These are phyloP conservation scores for Suhomyces kunorum DNA, from an alignment of 1,139 yeast species.

Conservation along the genomic window DNA sequence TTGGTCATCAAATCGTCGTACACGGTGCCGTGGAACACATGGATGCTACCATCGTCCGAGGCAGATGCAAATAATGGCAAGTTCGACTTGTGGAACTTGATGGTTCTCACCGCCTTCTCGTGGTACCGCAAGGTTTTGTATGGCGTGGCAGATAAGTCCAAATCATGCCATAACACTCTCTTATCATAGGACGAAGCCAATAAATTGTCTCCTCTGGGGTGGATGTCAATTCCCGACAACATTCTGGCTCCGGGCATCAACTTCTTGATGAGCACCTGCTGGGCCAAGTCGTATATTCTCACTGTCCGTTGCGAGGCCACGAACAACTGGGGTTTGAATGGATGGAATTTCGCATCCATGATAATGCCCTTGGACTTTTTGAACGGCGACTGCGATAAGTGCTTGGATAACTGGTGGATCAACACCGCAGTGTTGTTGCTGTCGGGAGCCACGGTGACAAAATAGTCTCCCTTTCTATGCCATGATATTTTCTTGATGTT, in stretches of 20 bases:
- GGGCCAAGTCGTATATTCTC: slow-evolving; percentile 85
- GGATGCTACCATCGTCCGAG: slow-evolving; percentile 92
- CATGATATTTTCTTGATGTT: slow-evolving; percentile 83
- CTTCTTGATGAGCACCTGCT: slow-evolving; percentile 80
- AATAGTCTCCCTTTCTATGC: slow-evolving; percentile 98
- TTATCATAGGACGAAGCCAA: slow-evolving; percentile 92
- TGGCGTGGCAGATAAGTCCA: slow-evolving; percentile 86
- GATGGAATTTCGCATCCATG: slow-evolving; percentile 96
- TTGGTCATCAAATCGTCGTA: slow-evolving; percentile 95
- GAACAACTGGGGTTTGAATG: slow-evolving; percentile 89
- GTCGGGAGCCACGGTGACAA: slow-evolving; percentile 90
- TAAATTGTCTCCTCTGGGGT: slow-evolving; percentile 94
- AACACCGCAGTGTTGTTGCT: slow-evolving; percentile 86
- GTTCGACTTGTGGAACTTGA: slow-evolving; percentile 78
- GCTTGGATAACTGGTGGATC: slow-evolving; percentile 92
- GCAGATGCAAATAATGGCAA: slow-evolving; percentile 93
- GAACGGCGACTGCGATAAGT: slow-evolving; percentile 96
- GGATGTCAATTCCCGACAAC: slow-evolving; percentile 89
- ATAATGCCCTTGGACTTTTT: slow-evolving; percentile 89
- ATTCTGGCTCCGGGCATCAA: slow-evolving; percentile 95
- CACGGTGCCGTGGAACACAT: slow-evolving; percentile 95
- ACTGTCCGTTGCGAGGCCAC: slow-evolving; percentile 94
- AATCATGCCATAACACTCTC: slow-evolving; percentile 95
- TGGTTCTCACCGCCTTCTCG: slow-evolving; percentile 89
- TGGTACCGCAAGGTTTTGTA: slow-evolving; percentile 95